Percentiles rank a stretch among this genome's conserved stretches.
These are phyloP conservation scores for Chlorella sp. DNA, from an alignment of 139 green algal genomes.

Conservation along the genomic window DNA sequence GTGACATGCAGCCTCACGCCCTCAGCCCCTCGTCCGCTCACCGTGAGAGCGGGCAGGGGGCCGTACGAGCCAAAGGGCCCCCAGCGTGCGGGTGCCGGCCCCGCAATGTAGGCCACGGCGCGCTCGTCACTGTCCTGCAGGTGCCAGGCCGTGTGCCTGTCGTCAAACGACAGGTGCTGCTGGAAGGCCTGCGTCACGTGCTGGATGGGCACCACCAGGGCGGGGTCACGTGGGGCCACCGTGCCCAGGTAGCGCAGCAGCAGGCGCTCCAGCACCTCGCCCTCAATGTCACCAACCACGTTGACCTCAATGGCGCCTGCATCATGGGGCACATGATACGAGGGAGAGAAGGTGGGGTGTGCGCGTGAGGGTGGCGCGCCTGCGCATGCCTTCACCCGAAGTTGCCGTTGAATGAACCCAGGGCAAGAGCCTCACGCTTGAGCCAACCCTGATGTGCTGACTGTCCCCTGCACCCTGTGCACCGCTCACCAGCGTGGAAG, in stretches of 20 bases:
- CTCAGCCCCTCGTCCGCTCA: no score
- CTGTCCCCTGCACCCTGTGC: no score
- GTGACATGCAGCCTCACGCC: no score
- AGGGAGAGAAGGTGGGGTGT: background rate
- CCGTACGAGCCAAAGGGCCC: slow-evolving; percentile 41
- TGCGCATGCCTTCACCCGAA: background rate
- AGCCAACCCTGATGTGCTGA: background rate
- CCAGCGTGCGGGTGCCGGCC: slow-evolving; percentile 80
- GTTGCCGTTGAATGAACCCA: background rate
- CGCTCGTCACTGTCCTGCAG: slow-evolving; percentile 91
- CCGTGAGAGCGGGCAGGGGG: slow-evolving; percentile 1
- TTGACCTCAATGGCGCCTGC: slow-evolving; percentile 59
- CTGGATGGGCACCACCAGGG: slow-evolving; percentile 5
- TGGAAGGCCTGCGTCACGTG: slow-evolving; percentile 25
- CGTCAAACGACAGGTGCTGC: slow-evolving; percentile 24
- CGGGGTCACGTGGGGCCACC: slow-evolving; percentile 20
- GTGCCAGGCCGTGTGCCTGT: slow-evolving; percentile 64
- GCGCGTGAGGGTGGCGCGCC: background rate
- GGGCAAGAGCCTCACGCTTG: background rate
- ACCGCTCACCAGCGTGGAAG: slow-evolving; percentile 58
- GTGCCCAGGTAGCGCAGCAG: slow-evolving; percentile 71
- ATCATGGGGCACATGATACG: background rate
- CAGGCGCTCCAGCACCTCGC: slow-evolving; percentile 61
- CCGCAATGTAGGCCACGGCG: slow-evolving; percentile 86
- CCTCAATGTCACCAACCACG: slow-evolving; percentile 92